These are phyloP conservation scores for Austropuccinia psidii DNA, from an alignment of 1,284 basidiomycete species.

Conservation along the genomic window DNA sequence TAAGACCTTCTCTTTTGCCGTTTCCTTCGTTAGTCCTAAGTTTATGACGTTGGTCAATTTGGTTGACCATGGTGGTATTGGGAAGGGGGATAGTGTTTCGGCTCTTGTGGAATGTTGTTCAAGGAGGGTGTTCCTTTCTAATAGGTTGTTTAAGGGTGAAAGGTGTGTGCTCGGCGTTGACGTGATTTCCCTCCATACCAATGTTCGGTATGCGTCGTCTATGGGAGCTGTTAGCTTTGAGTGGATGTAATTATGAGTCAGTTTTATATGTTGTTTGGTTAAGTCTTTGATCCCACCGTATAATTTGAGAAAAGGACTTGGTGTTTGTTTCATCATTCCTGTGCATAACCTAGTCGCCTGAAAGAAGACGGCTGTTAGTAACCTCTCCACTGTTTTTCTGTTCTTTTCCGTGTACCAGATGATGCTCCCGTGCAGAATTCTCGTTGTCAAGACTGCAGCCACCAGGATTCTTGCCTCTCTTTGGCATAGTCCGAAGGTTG, in stretches of 20 bases:
- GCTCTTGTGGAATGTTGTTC: too few species aligned
- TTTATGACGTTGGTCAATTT: too few species aligned
- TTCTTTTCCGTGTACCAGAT: slow-evolving; percentile 1
- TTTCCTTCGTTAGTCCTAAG: too few species aligned
- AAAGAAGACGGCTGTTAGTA: neutral
- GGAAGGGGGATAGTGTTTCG: too few species aligned
- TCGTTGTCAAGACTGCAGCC: neutral
- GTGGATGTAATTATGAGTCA: neutral
- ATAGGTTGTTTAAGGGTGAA: neutral
- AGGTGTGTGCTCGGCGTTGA: neutral
- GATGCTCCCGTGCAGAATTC: slow-evolving; percentile 4
- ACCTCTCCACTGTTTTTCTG: neutral
- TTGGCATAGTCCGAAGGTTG: neutral
- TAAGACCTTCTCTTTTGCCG: too few species aligned
- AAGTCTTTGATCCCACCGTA: neutral
- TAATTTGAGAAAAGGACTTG: neutral
- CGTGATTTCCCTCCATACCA: too few species aligned
- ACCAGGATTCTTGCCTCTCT: neutral
- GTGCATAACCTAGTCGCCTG: neutral
- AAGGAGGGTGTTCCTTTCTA: neutral
- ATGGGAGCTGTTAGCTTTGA: too few species aligned
- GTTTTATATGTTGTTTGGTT: neutral
- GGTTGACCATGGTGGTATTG: too few species aligned
- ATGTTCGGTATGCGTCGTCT: too few species aligned
- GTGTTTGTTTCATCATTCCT: neutral